A percentile compares a stretch with the other conserved stretches of the same genome.
Evolutionary conservation across 805 yeast species (phyloP).

Genomic region (Ogataea methanolica): DNA sequence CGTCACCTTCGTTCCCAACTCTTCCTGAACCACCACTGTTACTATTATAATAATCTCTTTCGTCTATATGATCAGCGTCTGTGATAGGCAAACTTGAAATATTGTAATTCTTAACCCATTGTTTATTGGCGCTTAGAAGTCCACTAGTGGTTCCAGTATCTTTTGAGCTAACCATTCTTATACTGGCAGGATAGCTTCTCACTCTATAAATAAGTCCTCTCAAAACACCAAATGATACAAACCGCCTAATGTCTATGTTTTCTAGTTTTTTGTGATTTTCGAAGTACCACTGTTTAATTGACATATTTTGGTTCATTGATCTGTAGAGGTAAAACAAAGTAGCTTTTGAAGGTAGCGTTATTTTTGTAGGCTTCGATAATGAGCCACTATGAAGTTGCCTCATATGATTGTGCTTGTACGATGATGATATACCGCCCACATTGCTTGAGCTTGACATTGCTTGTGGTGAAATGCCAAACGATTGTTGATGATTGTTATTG

Average conservation of each 20-base stretch:
- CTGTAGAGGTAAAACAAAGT: constrained; percentile 69
- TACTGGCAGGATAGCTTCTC: constrained; percentile 65
- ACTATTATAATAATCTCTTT: constrained; percentile 16
- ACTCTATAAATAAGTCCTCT: constrained; percentile 81
- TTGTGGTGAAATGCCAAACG: neutral
- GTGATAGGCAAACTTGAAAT: constrained; percentile 16
- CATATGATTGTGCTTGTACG: too few relatives aligned
- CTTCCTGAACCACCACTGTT: constrained; percentile 11
- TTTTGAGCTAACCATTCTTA: constrained; percentile 33
- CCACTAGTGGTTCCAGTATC: constrained; percentile 23
- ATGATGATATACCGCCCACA: too few relatives aligned
- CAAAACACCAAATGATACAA: constrained; percentile 81
- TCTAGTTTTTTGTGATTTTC: constrained; percentile 54
- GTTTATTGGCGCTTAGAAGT: constrained; percentile 1
- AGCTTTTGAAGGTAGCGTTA: constrained; percentile 54
- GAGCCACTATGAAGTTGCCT: constrained; percentile 1
- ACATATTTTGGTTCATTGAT: constrained; percentile 71
- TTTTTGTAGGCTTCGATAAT: constrained; percentile 7
- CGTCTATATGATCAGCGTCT: constrained; percentile 8
- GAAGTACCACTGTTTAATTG: constrained; percentile 76
- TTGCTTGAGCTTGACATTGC: neutral
- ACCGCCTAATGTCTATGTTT: constrained; percentile 76
- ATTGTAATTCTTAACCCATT: constrained; percentile 9
- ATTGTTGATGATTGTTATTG: neutral
- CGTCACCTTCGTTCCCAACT: constrained; percentile 3